Evolutionary conservation across 352 stramenopile genomes (phyloP).

Genomic region (Phytophthora pini): DNA sequence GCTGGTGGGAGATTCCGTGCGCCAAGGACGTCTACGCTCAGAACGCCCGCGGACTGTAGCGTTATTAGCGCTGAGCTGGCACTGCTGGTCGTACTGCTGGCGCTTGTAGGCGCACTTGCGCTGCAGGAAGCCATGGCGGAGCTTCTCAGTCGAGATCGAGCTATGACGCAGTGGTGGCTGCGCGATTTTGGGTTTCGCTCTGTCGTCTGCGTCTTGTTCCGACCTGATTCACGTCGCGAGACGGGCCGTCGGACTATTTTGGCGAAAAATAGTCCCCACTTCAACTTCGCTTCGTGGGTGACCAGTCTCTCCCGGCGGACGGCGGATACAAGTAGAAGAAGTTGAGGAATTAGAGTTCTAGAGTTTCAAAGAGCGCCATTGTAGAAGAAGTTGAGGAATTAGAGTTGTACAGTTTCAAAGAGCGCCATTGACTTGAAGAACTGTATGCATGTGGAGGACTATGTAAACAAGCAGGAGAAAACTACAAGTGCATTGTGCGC

Average conservation of each 20-base stretch:
- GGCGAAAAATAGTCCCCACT: conserved; percentile 5
- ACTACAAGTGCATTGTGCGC: no score
- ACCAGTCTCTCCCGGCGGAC: no score
- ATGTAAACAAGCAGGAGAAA: no score
- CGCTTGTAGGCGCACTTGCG: conserved; percentile 12
- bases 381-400: no score
- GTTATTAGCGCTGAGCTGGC: conserved; percentile 1
- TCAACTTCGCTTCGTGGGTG: not conserved
- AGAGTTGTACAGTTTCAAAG: no score
- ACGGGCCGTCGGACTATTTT: conserved; percentile 9
- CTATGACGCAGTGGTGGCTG: conserved; percentile 9
- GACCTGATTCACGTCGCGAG: conserved; percentile 24
- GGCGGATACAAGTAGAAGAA: no score
- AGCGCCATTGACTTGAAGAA: no score
- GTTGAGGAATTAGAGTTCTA: no score
- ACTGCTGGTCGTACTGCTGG: conserved; percentile 12
- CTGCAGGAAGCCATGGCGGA: conserved; percentile 47
- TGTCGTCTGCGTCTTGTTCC: conserved; percentile 26
- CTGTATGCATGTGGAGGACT: no score
- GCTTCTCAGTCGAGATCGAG: conserved; percentile 15
- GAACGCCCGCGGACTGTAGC: conserved; percentile 39
- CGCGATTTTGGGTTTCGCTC: not conserved
- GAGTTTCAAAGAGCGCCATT: no score
- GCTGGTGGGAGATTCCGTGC: conserved; percentile 66
- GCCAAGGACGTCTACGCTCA: conserved; percentile 66